Base-by-base conservation (phyloP, 352 stramenopile species). In the Phytopythium aichiense region DNA sequence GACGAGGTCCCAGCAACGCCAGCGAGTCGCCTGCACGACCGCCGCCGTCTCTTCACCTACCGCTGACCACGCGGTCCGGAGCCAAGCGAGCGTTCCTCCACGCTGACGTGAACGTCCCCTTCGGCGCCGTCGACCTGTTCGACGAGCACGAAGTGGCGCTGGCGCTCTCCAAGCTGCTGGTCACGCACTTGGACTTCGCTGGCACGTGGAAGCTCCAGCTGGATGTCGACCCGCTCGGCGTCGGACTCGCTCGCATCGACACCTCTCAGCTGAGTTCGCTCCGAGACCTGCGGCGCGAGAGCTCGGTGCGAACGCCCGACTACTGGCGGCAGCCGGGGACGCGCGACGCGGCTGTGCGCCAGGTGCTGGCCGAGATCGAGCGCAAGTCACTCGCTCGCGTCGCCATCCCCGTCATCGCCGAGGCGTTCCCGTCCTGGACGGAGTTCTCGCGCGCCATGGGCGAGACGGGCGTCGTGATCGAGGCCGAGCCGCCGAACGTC, bases 61-160 rank as follows among this genome's bases (percentile, higher is more conserved):
- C 87, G 7, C 71, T 94, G 33, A 62, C 87, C 48, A 95, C 88
- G 28, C 77, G 87, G 40, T 95, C 91, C 0, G 87, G 86, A 20
- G 73, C 70, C 61, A 96, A 96, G 63, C 71, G 84, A 5, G 66
- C 94, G 15, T 92, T 96, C 56, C 85, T 89, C 42, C 76, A 84
- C 50, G 84, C 88, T 1, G 86, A 96, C 56, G 88, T 97, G 20
- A 96, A 94, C 64, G 82, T 94, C 4, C 89, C 87, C 18, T 81
- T 75, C 7, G 91, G 89, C 30, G 89, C 85, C 7, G 92, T 96
- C 64, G 91, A 96, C 58, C 68, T 98, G 33, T 97, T 96, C 64
- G 79, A 95, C 60, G 82, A 94, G 23, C 83, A 95, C 40, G 90
- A 98, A 56, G 55, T 97, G 16, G 74, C 88, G 28, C 72, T 89